phyloP scores from a whole-genome alignment of 768 basidiomycete species.

The Russula compacta region DNA sequence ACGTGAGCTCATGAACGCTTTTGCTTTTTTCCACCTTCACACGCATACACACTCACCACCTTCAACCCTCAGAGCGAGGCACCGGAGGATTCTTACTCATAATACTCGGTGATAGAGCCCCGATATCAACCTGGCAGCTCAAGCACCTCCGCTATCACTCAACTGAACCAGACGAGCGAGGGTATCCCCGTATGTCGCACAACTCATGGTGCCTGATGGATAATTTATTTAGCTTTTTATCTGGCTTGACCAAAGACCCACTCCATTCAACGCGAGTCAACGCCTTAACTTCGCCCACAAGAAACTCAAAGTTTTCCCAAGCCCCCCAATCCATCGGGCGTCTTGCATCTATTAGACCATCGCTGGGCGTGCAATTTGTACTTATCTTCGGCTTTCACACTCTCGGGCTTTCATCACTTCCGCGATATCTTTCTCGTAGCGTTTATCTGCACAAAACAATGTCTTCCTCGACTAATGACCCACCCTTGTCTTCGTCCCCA shows the following conservation, averaged over 20 bases:
- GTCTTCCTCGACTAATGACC: constrained; percentile 3
- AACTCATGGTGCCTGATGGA: not conserved
- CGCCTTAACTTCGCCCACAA: too few relatives aligned
- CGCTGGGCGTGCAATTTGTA: not conserved
- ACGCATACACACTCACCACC: not conserved
- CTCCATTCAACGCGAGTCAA: not conserved
- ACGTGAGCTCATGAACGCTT: not conserved
- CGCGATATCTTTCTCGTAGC: not conserved
- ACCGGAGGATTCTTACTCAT: not conserved
- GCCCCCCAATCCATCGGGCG: not conserved
- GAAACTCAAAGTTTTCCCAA: not conserved
- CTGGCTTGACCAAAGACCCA: not conserved
- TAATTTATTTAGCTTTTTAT: not conserved
- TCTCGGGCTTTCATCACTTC: not conserved
- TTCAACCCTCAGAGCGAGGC: not conserved
- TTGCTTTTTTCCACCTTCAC: not conserved
- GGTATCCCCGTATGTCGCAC: not conserved
- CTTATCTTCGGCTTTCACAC: not conserved
- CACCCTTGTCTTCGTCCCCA: constrained; percentile 10
- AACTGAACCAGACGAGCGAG: not conserved
- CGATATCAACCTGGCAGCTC: not conserved
- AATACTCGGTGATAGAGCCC: not conserved
- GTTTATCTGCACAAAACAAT: not conserved
- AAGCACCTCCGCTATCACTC: not conserved
- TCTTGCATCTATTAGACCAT: not conserved